phyloP scores from a whole-genome alignment of 169 alveolate genomes.

The Condylostoma magnum region DNA sequence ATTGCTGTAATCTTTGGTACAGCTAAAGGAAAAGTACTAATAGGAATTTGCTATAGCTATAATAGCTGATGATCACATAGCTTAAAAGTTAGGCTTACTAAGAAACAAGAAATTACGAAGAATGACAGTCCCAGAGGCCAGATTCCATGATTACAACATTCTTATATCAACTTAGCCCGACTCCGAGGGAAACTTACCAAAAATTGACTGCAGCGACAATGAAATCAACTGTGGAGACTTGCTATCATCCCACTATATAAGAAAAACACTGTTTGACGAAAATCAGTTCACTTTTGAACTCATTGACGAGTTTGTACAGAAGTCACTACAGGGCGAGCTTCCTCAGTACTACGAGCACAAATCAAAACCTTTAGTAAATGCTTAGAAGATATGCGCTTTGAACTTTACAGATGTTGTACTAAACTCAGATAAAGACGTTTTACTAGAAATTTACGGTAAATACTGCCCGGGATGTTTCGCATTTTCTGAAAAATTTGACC shows the following conservation, averaged over 20 bases:
- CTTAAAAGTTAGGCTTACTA: neutral
- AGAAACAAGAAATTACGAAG: constrained; percentile 1
- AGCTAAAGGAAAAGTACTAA: neutral
- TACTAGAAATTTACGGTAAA: constrained; percentile 25
- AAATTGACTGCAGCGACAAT: neutral
- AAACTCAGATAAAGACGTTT: constrained; percentile 1
- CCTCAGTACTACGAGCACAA: constrained; percentile 9
- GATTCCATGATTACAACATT: neutral
- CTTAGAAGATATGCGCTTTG: neutral
- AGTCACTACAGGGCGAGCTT: neutral
- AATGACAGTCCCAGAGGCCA: neutral
- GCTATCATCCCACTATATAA: neutral
- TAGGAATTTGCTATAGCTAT: neutral
- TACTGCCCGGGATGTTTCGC: constrained; percentile 23
- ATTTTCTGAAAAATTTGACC: neutral
- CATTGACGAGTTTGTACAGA: neutral
- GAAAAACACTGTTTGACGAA: neutral
- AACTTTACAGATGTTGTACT: constrained; percentile 10
- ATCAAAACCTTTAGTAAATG: neutral
- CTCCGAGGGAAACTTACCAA: constrained; percentile 6
- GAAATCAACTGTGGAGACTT: neutral
- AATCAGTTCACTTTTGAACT: neutral
- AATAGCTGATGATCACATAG: constrained; percentile 3
- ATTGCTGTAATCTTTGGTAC: neutral
- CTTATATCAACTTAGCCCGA: neutral